Evolutionary conservation across 208 protist species (phyloP), one percentile per base, ranked within the genome.

Genomic region (Trypanosoma melophagium): DNA sequence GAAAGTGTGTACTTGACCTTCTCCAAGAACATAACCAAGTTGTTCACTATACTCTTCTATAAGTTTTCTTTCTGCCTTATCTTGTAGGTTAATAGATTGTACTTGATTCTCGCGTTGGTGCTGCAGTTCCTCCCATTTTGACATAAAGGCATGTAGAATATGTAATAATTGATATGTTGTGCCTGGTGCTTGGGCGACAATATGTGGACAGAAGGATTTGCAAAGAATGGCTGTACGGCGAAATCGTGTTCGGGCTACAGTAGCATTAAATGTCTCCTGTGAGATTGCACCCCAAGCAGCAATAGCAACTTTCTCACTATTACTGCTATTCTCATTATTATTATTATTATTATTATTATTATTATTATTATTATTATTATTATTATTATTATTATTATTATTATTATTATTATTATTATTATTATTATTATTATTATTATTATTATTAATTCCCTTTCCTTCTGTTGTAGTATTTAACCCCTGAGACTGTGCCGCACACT

Each of bases 181-280:
- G 7, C 71, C 71, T 0, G 86, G 89, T 0, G 86, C 80, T 57
- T 94, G 89, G 13, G 68, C 71, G 10, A 85, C 58, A 53, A 82
- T 77, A 60, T 90, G 80, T 10, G 86, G 89, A 10, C 65, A 66
- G 47, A 79, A 81, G 4, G 89, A 86, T 41, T 81, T 84, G 71
- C 84, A 94, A 52, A 91, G 73, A 64, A 91, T 72, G 31, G 78
- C 76, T 17, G 81, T 81, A 9, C 86, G 83, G 4, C 84, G 81
- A 69, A 87, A 90, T 16, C 84, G 81, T 0, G 85, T 87, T 19
- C 84, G 76, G 14, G 41, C 68, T 22, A 94, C 59, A 0, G 80
- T 86, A 47, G 83, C 76, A n/a, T 74, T 76, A 38, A 91, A 69
- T 19, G 86, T 51, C 19, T 76, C 71, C 1, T 69, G 60, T 12